Evolutionary conservation across 176 grass and related monocot species (phyloP), one percentile per base, ranked within the genome.

Genomic region (Bromus sterilis): DNA sequence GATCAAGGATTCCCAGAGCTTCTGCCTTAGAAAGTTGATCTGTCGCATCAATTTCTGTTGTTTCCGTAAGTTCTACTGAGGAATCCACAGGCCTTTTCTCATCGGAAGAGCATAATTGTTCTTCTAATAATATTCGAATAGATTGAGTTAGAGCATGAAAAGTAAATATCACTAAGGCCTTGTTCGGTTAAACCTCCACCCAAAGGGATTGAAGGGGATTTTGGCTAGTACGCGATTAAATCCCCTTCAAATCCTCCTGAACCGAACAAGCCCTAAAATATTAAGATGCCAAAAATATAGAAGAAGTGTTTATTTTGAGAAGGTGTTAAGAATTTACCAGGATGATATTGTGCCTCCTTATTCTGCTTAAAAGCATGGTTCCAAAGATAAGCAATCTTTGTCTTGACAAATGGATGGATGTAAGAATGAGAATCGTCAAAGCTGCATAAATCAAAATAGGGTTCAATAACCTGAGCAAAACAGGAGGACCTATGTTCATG

Each of bases 321-420:
- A 82, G 51, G 46, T 67, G 61, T 57, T n/a, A 87, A 49, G 14
- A 80, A 83, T 32, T 86, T 94, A 94, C 95, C 86, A 88, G 84
- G 34, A 78, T 84, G 61, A 59, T 53, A 78, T 62, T 30, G 62
- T 76, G 82, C 43, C 70, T 34, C 58, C 30, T 66, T 77, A 69
- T 87, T 77, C 64, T 86, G 70, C 71, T 82, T 98, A 71, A 87
- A 82, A 68, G 76, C 77, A 63, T 41, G 74, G 77, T 64, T 80
- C 81, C 68, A 89, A 34, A 88, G 10, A 76, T 89, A 73, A 46
- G 80, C 53, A 77, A 95, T 66, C 84, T 89, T 98, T 78, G 82
- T 88, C 76, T 87, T 93, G 74, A 99, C 90, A 33, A 99, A 87
- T n/a, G 91, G 91, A 78, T 99, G 87, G 40, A 95, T 80, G 84